Conservation (phyloP, 148 eudicot species). For the Cornus controversa region DNA sequence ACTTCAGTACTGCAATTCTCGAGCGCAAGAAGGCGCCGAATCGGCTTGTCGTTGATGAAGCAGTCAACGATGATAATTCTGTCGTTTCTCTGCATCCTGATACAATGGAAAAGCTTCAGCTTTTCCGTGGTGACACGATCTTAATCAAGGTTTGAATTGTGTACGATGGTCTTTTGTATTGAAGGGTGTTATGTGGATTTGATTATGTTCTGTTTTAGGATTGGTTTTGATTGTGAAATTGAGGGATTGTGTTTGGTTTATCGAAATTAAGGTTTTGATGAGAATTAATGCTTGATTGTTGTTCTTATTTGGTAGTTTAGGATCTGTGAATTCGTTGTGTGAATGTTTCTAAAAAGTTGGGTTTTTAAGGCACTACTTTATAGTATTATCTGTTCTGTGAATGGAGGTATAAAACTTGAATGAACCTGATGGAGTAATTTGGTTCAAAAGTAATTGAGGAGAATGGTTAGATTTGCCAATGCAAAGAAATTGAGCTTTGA, state of each 20-base stretch:
- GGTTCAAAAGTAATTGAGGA: too few species aligned
- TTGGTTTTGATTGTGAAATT: neutral
- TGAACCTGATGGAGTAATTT: too few species aligned
- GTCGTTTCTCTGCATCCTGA: constrained; percentile 76
- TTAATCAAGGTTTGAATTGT: constrained; percentile 53
- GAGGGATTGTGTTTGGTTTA: neutral
- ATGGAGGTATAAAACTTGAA: too few species aligned
- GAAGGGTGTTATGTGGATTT: neutral
- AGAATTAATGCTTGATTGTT: too few species aligned
- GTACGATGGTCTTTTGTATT: neutral
- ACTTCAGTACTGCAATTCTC: constrained; percentile 77
- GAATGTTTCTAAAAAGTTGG: neutral
- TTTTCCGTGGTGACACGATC: constrained; percentile 82
- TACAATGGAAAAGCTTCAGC: constrained; percentile 88
- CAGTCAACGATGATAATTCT: constrained; percentile 78
- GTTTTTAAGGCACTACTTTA: too few species aligned
- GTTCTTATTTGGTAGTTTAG: neutral
- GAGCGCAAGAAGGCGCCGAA: constrained; percentile 78
- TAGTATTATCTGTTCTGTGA: too few species aligned
- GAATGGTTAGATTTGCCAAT: too few species aligned
- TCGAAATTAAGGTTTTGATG: neutral
- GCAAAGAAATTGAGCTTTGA: neutral
- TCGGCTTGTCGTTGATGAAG: constrained; percentile 78
- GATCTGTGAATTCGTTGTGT: constrained; percentile 2
- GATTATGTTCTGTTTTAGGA: neutral